Base-by-base conservation (phyloP, 306 rosid genomes). In the Sphenostylis stenocarpa region DNA sequence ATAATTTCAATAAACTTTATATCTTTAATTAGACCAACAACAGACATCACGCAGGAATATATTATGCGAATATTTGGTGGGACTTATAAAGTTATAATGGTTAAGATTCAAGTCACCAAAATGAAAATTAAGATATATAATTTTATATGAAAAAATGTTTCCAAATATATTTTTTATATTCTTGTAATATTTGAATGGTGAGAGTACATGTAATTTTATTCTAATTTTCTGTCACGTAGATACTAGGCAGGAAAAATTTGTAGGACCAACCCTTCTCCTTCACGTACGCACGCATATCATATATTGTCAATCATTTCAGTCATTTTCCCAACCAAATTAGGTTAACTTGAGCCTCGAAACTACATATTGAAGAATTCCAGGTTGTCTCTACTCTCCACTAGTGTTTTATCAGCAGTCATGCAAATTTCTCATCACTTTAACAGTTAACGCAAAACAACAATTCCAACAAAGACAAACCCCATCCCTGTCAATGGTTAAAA, bases 351-450 rank as follows among this genome's bases (percentile, higher is more conserved):
- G 75, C 53, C 73, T 69, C 74, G 75, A 70, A 60, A 80, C 80
- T 47, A 23, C 6, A n/a, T 29, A 24, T 77, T 77, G 62, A 47
- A 73, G 75, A 48, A 67, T 78, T 87, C 91, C 84, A 83, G 86
- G 82, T 85, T 83, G 89, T 91, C 85, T 89, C 82, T 51, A 83
- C 89, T 80, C 85, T 89, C 82, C 70, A 83, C 87, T 80, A 85
- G 21, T 45, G 53, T 67, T 62, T 77, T 34, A 34, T 62, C 13
- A 33, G 9, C 45, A 28, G 36, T 81, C 82, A 81, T 70, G 71
- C 44, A 70, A 78, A 71, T 74, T 14, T 70, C 64, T 48, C 79
- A 48, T 65, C 56, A 60, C 36, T 36, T n/a, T 8, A 36, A 43
- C 62, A 73, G 6, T 14, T 26, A 44, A 17, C 81, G 26, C 43